Conservation (phyloP, 345 rosid genomes). For the Populus deltoides region DNA sequence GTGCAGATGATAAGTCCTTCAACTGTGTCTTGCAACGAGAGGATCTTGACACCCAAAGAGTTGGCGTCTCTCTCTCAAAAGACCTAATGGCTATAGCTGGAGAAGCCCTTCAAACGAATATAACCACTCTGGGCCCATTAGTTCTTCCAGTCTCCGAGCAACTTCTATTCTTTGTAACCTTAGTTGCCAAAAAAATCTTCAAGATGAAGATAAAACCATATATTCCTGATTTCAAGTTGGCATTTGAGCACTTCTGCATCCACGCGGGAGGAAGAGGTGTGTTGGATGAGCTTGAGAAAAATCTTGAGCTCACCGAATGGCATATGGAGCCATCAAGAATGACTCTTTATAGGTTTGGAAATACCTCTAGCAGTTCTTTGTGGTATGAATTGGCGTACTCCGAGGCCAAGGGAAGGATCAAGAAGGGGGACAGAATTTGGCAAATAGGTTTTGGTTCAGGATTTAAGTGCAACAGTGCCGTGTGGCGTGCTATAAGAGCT, state of each 20-base stretch:
- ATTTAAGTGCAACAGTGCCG: constrained; percentile 90
- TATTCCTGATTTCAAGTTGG: constrained; percentile 79
- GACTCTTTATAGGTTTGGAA: constrained; percentile 82
- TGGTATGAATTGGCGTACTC: constrained; percentile 88
- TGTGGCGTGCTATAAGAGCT: constrained; percentile 72
- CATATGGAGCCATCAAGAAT: constrained; percentile 97
- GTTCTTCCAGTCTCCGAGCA: constrained; percentile 93
- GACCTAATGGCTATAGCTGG: constrained; percentile 93
- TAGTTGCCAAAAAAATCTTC: constrained; percentile 63
- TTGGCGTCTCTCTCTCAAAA: constrained; percentile 82
- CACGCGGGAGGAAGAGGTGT: constrained; percentile 92
- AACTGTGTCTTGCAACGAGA: constrained; percentile 20
- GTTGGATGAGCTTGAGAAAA: constrained; percentile 81
- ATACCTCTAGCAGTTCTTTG: constrained; percentile 83
- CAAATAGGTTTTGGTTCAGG: constrained; percentile 95
- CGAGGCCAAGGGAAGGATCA: constrained; percentile 86
- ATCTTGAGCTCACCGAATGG: constrained; percentile 62
- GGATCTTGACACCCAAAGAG: constrained; percentile 27
- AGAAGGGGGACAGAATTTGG: constrained; percentile 78
- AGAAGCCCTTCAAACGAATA: constrained; percentile 84
- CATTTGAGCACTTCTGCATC: constrained; percentile 85
- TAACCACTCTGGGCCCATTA: constrained; percentile 78
- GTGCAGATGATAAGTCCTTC: constrained; percentile 19
- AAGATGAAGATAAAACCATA: constrained; percentile 63
- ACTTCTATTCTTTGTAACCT: constrained; percentile 58